Evolutionary conservation across 1,284 basidiomycete species (phyloP), one percentile per base, ranked within the genome.

Genomic region (Prillingera fragicola): DNA sequence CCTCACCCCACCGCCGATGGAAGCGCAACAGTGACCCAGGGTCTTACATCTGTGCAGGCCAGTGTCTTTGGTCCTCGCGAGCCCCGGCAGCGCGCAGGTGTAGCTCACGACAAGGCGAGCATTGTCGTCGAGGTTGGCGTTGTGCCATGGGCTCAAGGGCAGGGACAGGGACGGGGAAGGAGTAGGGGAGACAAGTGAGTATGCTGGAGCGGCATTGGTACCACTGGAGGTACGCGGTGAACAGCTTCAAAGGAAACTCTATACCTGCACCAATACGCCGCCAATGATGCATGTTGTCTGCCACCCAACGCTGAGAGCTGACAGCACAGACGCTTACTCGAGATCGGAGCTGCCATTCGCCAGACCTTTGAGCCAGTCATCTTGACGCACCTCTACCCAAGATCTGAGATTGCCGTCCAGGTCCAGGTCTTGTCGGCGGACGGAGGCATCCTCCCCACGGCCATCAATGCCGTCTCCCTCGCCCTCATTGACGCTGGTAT

Each of bases 361-460:
- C 84, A 87, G 28, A 96, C 94, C 0, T 97, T 98, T 60, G 91
- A 97, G 65, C 89, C 92, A 32, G 88, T 95, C 41, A 80, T 98
- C 29, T 86, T 92, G 65, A 85, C 85, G 2, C 80, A 80, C 54
- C 78, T 97, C 37, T 97, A 94, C 70, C 94, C 94, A 7, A 83
- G 94, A 40, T 87, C 87, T 23, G 83, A 92, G 67, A 94, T 98
- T 67, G 87, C 95, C 70, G 84, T 98, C 49, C 87, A 85, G 69
- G 78, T 98, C 10, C 88, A 94, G 67, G 84, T 98, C 24, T 74
- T 95, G 33, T 85, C 92, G 59, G 86, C 92, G 64, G 94, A 98
- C 63, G 94, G 94, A 24, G 86, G 87, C 0, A 75, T 96, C 28
- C 78, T 98, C n/a, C 86, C 89, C 43, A 83, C 91, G 5, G 85